Base-by-base conservation (phyloP, 2,329 filamentous ascomycete genomes). In the Neonectria faginata region DNA sequence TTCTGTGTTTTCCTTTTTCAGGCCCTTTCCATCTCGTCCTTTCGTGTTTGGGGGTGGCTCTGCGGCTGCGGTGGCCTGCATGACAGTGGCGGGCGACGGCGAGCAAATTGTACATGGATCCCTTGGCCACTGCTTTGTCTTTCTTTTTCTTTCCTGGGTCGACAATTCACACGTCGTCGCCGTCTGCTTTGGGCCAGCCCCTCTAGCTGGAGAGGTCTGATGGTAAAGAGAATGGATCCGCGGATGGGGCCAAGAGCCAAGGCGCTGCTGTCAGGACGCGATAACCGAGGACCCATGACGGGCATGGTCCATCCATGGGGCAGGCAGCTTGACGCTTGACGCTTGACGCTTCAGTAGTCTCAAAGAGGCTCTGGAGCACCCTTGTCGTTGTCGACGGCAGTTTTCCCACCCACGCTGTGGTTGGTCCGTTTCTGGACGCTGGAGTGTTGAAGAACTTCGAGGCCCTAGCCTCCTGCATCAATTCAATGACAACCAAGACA, bases 341-440 rank as follows among this genome's bases (percentile, higher is more conserved):
- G 39, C 39, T 42, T 42, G n/a, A 42, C 39, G 39, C 39, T 20
- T 42, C 39, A 33, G n/a, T 39, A 39, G 36, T 39, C 36, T 39
- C 36, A 16, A 25, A 51, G 65, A 66, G 63, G 66, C 66, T 61
- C 68, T 65, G 39, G 53, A 45, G 56, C 48, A 72, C 68, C 71
- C 71, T 74, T 70, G 71, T 73, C 61, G 60, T 52, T 64, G 57
- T 56, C 25, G 63, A 64, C 50, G 57, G 54, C 59, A 66, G 63
- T 74, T 62, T 73, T 73, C 70, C 68, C 71, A 73, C 70, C 68
- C 60, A 63, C 47, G 2, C 27, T 51, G 18, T 71, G 62, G 68
- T 70, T 70, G 70, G 71, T 39, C 55, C 54, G 57, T 53, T 60
- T 61, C 55, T 60, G 60, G 56, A 56, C 64, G 16, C 33, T 48